Base-by-base conservation (phyloP, 2,329 filamentous ascomycete species). In the Aspergillus phoenicis region DNA sequence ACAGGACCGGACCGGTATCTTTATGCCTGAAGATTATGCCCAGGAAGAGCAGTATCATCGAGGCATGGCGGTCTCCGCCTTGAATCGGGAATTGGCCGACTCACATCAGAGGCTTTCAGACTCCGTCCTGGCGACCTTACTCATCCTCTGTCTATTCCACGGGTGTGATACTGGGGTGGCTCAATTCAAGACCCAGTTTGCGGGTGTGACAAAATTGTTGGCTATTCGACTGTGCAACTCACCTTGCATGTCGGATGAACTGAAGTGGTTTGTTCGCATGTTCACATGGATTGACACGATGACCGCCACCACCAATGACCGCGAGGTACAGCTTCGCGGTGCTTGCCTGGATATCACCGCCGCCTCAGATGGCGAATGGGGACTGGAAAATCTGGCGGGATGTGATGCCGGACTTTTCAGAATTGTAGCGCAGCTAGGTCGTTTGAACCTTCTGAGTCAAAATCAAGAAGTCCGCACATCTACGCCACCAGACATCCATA, bases 241-340 rank as follows among this genome's bases (percentile, higher is more conserved):
- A 70, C 75, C 85, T 49, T 82, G 82, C 11, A 80, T 87, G 54
- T 90, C 93, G 62, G 90, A 91, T 61, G 87, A 88, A 30, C 70
- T 78, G 20, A 80, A 78, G 11, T 97, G 93, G 93, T 94, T 97
- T 81, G 91, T 96, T 70, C 88, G 91, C 45, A 87, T 97, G 68
- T 97, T 97, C 72, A 95, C 91, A 36, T 96, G 94, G 83, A 96
- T 96, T 73, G 94, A 97, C 75, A 91, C 93, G 58, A 91, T 97
- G 79, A 93, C 92, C 0, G 91, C 91, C 41, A 93, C 90, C 56
- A 91, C 96, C 72, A 97, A 97, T 69, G 91, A 97, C 76, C 87
- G 93, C 55, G 93, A 97, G 76, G 87, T 91, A 30, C 91, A 96
- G 74, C 85, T 97, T 17, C 82, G 83, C 39, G 85, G 85, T 26